A percentile compares a stretch with the other conserved stretches of the same genome.
Conservation (phyloP, 345 rosid species). For the Excoecaria agallocha region DNA sequence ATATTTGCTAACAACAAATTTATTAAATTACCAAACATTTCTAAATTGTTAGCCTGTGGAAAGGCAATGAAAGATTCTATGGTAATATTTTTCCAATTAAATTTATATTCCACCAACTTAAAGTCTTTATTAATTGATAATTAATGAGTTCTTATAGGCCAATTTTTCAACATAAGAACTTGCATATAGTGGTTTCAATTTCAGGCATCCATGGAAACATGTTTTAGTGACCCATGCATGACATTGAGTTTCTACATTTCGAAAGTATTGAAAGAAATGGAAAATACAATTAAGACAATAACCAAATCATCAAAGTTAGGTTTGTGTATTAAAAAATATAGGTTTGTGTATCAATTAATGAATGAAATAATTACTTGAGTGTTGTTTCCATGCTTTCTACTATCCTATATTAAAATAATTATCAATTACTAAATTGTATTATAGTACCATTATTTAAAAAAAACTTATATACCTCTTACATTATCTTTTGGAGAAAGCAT, state of each 20-base stretch:
- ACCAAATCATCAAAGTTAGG: conserved; percentile 29
- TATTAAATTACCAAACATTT: too few relatives aligned
- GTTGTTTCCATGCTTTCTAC: too few relatives aligned
- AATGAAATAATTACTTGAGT: too few relatives aligned
- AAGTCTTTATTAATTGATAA: too few relatives aligned
- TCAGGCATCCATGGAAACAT: conserved; percentile 50
- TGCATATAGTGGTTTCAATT: conserved; percentile 45
- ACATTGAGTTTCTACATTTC: conserved; percentile 37
- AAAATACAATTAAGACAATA: conserved; percentile 32
- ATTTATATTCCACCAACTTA: not conserved
- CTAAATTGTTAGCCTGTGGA: too few relatives aligned
- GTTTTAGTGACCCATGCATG: conserved; percentile 35
- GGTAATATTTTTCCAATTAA: conserved; percentile 19
- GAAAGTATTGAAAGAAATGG: conserved; percentile 29
- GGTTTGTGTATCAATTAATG: conserved; percentile 25
- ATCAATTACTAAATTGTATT: too few relatives aligned
- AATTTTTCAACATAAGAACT: conserved; percentile 52
- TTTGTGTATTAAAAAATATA: conserved; percentile 27
- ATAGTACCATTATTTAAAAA: too few relatives aligned
- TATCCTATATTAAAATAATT: too few relatives aligned
- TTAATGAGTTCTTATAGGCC: conserved; percentile 19
- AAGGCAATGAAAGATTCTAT: conserved; percentile 44
- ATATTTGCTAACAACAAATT: too few relatives aligned
- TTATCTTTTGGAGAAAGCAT: conserved; percentile 57
- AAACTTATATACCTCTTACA: conserved; percentile 53